These are phyloP conservation scores for Pyrenophora teres DNA, from an alignment of 2,329 filamentous ascomycete genomes.

Conservation along the genomic window DNA sequence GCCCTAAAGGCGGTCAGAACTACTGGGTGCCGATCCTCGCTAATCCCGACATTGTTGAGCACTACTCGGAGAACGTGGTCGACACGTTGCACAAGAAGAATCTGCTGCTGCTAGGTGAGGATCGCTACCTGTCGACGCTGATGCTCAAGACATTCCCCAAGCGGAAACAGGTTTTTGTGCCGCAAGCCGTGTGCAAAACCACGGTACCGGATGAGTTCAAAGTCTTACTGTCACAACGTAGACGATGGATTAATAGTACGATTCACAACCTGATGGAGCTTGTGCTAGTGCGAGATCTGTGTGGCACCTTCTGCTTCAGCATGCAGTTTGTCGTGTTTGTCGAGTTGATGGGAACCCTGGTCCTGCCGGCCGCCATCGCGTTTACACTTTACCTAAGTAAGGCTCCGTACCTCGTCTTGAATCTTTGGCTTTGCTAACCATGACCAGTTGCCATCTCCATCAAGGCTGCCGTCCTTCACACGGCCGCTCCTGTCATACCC, in stretches of 20 bases:
- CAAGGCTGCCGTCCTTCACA: conserved; percentile 61
- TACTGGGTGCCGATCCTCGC: conserved; percentile 99
- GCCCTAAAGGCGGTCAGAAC: conserved; percentile 95
- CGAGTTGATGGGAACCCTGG: conserved; percentile 90
- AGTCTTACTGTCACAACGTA: conserved; percentile 89
- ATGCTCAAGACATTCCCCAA: conserved; percentile 99
- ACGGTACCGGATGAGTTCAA: conserved; percentile 92
- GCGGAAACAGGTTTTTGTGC: conserved; percentile 97
- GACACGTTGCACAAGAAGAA: conserved; percentile 99
- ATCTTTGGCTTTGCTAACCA: conserved; percentile 31
- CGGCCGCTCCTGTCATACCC: conserved; percentile 79
- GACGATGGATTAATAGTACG: conserved; percentile 99
- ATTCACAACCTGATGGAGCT: conserved; percentile 99
- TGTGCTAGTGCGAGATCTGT: conserved; percentile 91
- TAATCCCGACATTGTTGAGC: conserved; percentile 97
- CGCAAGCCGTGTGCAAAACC: conserved; percentile 98
- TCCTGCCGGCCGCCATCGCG: conserved; percentile 91
- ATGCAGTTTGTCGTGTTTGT: conserved; percentile 99
- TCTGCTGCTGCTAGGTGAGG: conserved; percentile 84
- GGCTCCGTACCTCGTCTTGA: conserved; percentile 45
- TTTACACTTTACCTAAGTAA: conserved; percentile 96
- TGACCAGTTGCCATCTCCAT: conserved; percentile 80
- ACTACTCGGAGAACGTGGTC: conserved; percentile 98
- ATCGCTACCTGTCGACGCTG: conserved; percentile 92
- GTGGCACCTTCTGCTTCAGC: conserved; percentile 98